These are phyloP conservation scores for Dalbergia cochinchinensis DNA, from an alignment of 306 rosid species.

Conservation along the genomic window DNA sequence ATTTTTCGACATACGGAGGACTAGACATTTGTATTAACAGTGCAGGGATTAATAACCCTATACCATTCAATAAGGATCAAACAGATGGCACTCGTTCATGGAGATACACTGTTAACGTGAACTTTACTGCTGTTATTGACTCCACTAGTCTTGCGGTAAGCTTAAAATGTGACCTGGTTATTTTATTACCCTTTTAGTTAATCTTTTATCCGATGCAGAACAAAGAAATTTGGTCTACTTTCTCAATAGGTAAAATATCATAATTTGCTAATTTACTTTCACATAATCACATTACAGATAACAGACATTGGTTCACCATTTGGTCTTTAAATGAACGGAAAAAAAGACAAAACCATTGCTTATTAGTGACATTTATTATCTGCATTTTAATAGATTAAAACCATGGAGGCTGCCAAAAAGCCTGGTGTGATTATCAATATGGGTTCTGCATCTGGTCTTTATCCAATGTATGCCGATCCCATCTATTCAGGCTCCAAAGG, in stretches of 20 bases:
- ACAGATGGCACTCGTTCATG: conserved; percentile 81
- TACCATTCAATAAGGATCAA: conserved; percentile 68
- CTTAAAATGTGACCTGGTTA: conserved; percentile 42
- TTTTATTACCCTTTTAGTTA: conserved; percentile 20
- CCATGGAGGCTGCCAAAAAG: conserved; percentile 71
- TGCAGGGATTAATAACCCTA: conserved; percentile 66
- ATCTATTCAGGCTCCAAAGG: conserved; percentile 90
- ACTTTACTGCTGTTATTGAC: conserved; percentile 67
- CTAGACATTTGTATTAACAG: conserved; percentile 86
- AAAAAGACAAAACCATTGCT: conserved; percentile 21
- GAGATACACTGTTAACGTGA: conserved; percentile 72
- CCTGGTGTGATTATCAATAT: conserved; percentile 89
- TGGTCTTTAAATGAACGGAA: conserved; percentile 16
- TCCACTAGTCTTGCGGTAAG: conserved; percentile 87
- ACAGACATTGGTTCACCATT: conserved; percentile 12
- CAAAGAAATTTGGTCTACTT: conserved; percentile 23
- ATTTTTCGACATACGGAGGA: conserved; percentile 75
- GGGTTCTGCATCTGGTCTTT: conserved; percentile 95
- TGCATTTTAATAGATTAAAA: conserved; percentile 66
- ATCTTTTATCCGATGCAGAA: conserved; percentile 28
- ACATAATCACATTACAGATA: conserved; percentile 17
- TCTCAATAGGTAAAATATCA: conserved; percentile 22
- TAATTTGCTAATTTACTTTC: conserved; percentile 21
- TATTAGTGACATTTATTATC: conserved; percentile 36
- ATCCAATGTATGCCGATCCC: conserved; percentile 71